Conservation (phyloP, 495 filamentous ascomycete genomes). For the Xylaria venustula region DNA sequence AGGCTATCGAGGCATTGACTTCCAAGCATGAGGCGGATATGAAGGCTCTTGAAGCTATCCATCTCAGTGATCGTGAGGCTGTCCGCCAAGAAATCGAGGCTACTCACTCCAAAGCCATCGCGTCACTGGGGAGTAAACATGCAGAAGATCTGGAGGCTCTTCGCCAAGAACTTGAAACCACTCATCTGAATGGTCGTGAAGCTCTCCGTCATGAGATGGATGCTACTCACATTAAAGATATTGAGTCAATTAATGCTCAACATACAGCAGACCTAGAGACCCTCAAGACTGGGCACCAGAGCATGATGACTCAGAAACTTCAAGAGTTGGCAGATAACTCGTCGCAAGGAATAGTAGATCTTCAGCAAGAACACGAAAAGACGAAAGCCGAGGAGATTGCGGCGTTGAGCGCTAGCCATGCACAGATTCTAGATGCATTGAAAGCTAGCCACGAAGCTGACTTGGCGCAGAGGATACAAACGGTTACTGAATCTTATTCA, state of each 20-base stretch:
- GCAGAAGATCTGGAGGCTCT: constrained; percentile 8
- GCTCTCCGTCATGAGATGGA: constrained; percentile 9
- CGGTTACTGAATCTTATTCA: constrained; percentile 12
- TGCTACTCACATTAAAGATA: constrained; percentile 13
- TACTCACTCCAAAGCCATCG: too few relatives aligned
- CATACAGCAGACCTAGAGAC: too few relatives aligned
- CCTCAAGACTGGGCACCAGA: constrained; percentile 21
- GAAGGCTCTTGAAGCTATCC: too few relatives aligned
- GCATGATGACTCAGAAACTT: constrained; percentile 11
- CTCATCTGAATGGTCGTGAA: constrained; percentile 13
- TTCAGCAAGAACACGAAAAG: constrained; percentile 17
- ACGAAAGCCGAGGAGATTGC: constrained; percentile 21
- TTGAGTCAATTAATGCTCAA: constrained; percentile 18
- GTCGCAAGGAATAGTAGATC: constrained; percentile 14
- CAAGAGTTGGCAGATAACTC: constrained; percentile 19
- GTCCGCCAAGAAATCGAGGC: too few relatives aligned
- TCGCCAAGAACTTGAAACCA: constrained; percentile 16
- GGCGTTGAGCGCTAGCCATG: constrained; percentile 14
- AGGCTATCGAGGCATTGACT: too few relatives aligned
- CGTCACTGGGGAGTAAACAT: too few relatives aligned
- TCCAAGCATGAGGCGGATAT: too few relatives aligned
- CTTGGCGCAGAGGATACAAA: constrained; percentile 17
- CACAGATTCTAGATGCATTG: constrained; percentile 11
- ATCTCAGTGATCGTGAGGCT: too few relatives aligned
- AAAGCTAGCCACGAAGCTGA: constrained; percentile 15